These are phyloP conservation scores for Suhomyces ambrosiae DNA, from an alignment of 1,139 yeast species.

Conservation along the genomic window DNA sequence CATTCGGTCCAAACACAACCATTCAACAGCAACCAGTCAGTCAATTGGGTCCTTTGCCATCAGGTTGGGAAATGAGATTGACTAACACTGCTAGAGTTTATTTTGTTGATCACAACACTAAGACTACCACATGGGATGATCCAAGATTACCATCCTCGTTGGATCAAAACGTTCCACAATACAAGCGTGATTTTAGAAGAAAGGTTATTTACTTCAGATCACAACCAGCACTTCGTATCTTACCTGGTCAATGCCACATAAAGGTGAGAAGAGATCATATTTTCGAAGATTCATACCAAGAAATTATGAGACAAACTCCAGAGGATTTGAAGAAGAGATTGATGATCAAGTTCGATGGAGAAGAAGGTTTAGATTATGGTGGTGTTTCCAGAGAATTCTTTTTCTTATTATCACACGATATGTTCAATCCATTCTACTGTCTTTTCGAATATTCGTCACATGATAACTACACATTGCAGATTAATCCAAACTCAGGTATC, in stretches of 20 bases:
- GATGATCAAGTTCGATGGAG: conserved; percentile 98
- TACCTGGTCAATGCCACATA: conserved; percentile 98
- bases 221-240: conserved; percentile 94
- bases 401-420: conserved; percentile 93
- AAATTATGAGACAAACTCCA: conserved; percentile 97
- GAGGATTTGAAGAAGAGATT: conserved; percentile 95
- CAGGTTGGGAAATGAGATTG: conserved; percentile 99
- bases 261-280: conserved; percentile 96
- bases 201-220: conserved; percentile 96
- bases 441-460: conserved; percentile 96
- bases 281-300: conserved; percentile 97
- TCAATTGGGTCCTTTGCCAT: conserved; percentile 95
- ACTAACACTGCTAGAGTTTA: conserved; percentile 98
- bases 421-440: conserved; percentile 98
- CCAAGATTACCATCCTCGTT: conserved; percentile 96
- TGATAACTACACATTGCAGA: conserved; percentile 95
- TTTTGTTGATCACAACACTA: conserved; percentile 97
- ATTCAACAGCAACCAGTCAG: conserved; percentile 98
- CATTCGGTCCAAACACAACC: conserved; percentile 86
- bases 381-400: conserved; percentile 98
- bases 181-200: conserved; percentile 97
- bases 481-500: conserved; percentile 96
- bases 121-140: conserved; percentile 99
- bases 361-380: conserved; percentile 98
- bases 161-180: conserved; percentile 98